These are phyloP conservation scores for Cordyceps cateniannulata DNA, from an alignment of 2,329 filamentous ascomycete species.

Conservation along the genomic window DNA sequence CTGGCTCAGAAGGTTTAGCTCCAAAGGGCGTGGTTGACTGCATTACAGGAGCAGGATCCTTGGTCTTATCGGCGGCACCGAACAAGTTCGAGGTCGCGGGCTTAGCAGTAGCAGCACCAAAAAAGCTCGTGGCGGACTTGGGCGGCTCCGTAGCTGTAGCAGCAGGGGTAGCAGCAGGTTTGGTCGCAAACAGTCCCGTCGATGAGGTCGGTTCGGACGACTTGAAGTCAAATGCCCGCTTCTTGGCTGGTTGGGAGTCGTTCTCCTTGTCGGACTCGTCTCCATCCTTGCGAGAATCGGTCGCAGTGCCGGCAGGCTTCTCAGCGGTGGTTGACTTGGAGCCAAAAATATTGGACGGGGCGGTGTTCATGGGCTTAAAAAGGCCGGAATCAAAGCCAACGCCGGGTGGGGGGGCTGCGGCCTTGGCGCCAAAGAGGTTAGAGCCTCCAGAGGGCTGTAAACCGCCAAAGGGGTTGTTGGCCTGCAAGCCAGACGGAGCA, in stretches of 20 bases:
- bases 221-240: slow-evolving; percentile 27
- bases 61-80: slow-evolving; percentile 22
- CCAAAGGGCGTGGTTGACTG: slow-evolving; percentile 30
- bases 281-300: slow-evolving; percentile 27
- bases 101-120: slow-evolving; percentile 20
- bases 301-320: slow-evolving; percentile 16
- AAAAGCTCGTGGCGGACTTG: slow-evolving; percentile 21
- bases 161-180: slow-evolving; percentile 24
- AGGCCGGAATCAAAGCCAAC: no score
- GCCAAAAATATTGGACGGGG: slow-evolving; percentile 30
- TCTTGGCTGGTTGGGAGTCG: slow-evolving; percentile 30
- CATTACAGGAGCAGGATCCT: slow-evolving; percentile 22
- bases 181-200: slow-evolving; percentile 24
- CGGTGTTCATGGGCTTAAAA: slow-evolving; percentile 31
- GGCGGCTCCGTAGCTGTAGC: slow-evolving; percentile 22
- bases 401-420: no score
- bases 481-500: slow-evolving; percentile 27
- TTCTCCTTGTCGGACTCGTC: slow-evolving; percentile 41
- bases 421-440: slow-evolving; percentile 15
- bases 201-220: slow-evolving; percentile 19
- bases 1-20: slow-evolving; percentile 23
- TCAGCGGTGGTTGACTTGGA: slow-evolving; percentile 24
- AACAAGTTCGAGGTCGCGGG: slow-evolving; percentile 18
- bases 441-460: slow-evolving; percentile 12
- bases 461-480: slow-evolving; percentile 27